Evolutionary conservation across 129 eudicot species (phyloP), one percentile per base, ranked within the genome.

Genomic region (Helichrysum umbraculigerum): DNA sequence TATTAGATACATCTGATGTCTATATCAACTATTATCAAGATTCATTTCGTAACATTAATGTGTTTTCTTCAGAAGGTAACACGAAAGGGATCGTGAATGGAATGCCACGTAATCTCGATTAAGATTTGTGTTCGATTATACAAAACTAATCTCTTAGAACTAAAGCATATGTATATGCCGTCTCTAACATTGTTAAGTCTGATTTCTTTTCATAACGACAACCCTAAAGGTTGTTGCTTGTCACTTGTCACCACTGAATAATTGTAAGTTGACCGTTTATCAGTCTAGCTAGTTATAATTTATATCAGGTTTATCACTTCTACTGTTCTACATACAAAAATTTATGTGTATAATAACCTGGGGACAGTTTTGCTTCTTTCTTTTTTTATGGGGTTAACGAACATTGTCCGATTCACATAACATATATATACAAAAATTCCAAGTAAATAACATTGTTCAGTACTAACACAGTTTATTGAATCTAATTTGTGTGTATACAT

Each of bases 111-210:
- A 67, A 28, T 70, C 54, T 68, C 5, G 50, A 70, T 70, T 78
- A 25, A 60, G 61, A 70, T 72, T 21, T 47, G 15, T 65, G 47
- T 51, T 64, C 32, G 20, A 72, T 65, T 20, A 35, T 20, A 72
- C 29, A 10, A 33, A 71, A 33, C 58, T 20, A 42, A 78, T 78
- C 64, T 32, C 58, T 50, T 70, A 66, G 35, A 75, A 30, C 5
- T 35, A 7, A 39, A 39, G 47, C 47, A 9, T 39, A 21, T 50
- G n/a, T n/a, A 33, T 37, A 25, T n/a, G 34, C 8, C 1, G 2
- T 75, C 25, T 29, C 71, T n/a, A 50, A 78, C 60, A 60, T 56
- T 62, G 76, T 69, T 5, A n/a, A 78, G 7, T 52, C 14, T 2
- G 0, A 28, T 4, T 29, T 22, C n/a, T 28, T 39, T 39, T 35